Base-by-base conservation (phyloP, 2,329 filamentous ascomycete species). In the Pestalotiopsis sp. region DNA sequence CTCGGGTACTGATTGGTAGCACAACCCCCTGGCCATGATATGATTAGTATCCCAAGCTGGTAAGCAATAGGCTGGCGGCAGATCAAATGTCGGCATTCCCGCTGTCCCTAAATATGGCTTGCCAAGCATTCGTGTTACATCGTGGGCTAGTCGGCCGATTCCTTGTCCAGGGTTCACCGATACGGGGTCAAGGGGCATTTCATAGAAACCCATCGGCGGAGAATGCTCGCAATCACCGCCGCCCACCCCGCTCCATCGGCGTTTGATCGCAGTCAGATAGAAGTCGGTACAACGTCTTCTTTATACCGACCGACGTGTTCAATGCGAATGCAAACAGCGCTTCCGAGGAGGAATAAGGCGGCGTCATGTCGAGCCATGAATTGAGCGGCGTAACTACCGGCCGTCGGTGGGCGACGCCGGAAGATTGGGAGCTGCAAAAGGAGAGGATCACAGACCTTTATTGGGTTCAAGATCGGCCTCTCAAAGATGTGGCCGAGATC, bases 401-500 rank as follows among this genome's bases (percentile, higher is more conserved):
- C 14, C 59, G 59, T 20, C 59, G 17, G 20, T 68, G 62, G 62
- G 67, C 67, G 3, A 25, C 36, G 5, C 23, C 49, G n/a, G 36
- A 65, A n/a, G 62, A 65, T 36, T 68, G 67, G 67, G 63, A 65
- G 2, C 23, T 31, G 12, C 40, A 38, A 12, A 64, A 27, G 14
- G 52, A 40, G 6, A 61, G 14, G 6, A 68, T 68, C 7, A 45
- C 67, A 4, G 25, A 27, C 3, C 61, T 68, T 6, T 68, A 68
- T 13, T 65, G 62, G 63, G 23, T 40, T 14, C 49, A 68, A 7
- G 67, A 60, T 41, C 52, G 13, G 11, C 61, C 67, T 20, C 38
- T 68, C 6, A 68, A 65, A 40, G 62, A 68, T 13, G 67, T 68
- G 7, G 61, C 38, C 12, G 67, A 68, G 62, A 65, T 68, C 13